Evolutionary conservation across 257 asterid species (phyloP), one percentile per base, ranked within the genome.

Genomic region (Plantago major): DNA sequence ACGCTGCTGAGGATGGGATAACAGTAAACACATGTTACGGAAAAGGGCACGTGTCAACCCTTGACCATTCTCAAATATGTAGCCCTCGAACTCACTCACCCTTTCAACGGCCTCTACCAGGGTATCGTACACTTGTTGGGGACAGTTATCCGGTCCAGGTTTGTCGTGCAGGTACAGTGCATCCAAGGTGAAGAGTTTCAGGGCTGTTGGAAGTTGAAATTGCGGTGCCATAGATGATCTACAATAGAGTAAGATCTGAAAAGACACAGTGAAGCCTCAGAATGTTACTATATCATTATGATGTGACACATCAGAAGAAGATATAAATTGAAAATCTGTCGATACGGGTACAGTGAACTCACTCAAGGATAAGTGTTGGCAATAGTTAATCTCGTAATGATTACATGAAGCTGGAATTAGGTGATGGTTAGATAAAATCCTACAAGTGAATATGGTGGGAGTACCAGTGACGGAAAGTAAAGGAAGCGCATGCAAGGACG

Each of bases 121-220:
- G 50, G 91, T 78, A 60, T 93, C 99, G 9, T 82, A 89, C 67
- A 89, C 97, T 47, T 42, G 69, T 70, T 93, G 99, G 38, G 99
- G 97, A 61, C 99, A 93, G 56, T 93, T 93, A 11, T 82, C 88
- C 1, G 96, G 96, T 65, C 94, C 96, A 0, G 97, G 99, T 71
- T 85, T 89, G 88, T 93, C 94, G 19, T 93, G 99, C 53, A 93
- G 94, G 82, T 89, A 93, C 66, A 93, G 67, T 18, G 85, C 94
- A 46, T 89, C 97, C 75, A 93, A 63, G 40, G 97, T 93, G 87
- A 93, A 93, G 79, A 80, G 80, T 65, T 83, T 93, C 58, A 74
- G 81, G 18, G 78, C 65, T 17, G 94, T 63, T 16, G 90, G 87
- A 71, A 84, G 70, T 55, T 89, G 89, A 71, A 69, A 81, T 19